Percentiles rank a stretch among this genome's conserved stretches.
phyloP scores from a whole-genome alignment of 805 yeast genomes.

The Jamesozyma piceae region DNA sequence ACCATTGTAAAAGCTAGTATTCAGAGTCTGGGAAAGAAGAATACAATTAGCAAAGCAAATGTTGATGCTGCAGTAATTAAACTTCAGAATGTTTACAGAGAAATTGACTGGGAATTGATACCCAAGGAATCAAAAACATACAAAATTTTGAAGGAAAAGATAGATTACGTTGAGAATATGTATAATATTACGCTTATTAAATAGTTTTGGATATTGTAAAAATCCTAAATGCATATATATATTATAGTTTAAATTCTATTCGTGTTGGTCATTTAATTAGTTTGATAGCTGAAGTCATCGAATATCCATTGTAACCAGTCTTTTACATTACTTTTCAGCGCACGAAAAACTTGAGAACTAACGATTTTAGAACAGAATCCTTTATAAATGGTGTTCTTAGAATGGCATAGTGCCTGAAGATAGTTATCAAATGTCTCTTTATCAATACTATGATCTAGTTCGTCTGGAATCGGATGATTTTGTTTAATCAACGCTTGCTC shows the following conservation, averaged over 20 bases:
- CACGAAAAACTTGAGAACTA: conserved; percentile 8
- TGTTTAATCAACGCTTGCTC: conserved; percentile 10
- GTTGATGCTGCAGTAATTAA: conserved; percentile 10
- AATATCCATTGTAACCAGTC: conserved; percentile 16
- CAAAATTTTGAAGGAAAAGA: conserved; percentile 4
- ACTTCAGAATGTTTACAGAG: conserved; percentile 9
- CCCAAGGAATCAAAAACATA: conserved; percentile 11
- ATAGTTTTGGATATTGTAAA: not conserved
- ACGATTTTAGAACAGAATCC: conserved; percentile 13
- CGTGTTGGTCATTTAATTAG: too few relatives aligned
- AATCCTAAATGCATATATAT: too few relatives aligned
- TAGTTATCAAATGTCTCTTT: conserved; percentile 13
- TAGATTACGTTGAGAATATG: conserved; percentile 1
- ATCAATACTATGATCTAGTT: conserved; percentile 6
- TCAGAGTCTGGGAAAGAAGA: conserved; percentile 5
- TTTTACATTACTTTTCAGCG: conserved; percentile 9
- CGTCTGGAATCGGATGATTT: not conserved
- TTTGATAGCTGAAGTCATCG: not conserved
- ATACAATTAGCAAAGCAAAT: conserved; percentile 9
- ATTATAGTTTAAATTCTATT: too few relatives aligned
- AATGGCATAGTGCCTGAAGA: conserved; percentile 8
- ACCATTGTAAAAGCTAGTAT: conserved; percentile 9
- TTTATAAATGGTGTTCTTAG: conserved; percentile 13
- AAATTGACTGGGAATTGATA: conserved; percentile 17
- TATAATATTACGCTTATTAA: conserved; percentile 1